These are phyloP conservation scores for Capsella bursapastoris DNA, from an alignment of 345 rosid genomes.

Conservation along the genomic window DNA sequence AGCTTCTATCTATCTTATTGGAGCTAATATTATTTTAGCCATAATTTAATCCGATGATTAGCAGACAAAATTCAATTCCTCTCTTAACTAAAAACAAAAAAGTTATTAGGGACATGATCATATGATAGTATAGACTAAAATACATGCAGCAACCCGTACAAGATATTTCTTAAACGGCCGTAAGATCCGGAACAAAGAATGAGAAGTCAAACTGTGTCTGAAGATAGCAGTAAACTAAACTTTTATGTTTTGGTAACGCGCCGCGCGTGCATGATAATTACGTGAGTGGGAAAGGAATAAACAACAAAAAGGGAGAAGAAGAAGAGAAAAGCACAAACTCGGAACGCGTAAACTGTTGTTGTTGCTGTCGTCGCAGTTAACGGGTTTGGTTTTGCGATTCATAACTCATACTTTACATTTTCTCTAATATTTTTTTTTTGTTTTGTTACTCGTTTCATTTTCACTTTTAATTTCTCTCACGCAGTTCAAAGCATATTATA, in stretches of 20 bases:
- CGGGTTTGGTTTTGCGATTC: slow-evolving; percentile 23
- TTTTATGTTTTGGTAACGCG: background rate
- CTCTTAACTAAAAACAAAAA: too few relatives aligned
- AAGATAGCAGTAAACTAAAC: background rate
- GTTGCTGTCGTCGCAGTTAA: slow-evolving; percentile 35
- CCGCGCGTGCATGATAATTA: background rate
- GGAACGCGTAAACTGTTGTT: slow-evolving; percentile 30
- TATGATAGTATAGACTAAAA: too few relatives aligned
- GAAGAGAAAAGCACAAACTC: slow-evolving; percentile 27
- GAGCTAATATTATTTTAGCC: background rate
- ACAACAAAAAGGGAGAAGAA: background rate
- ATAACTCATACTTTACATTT: background rate
- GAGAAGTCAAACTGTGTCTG: background rate
- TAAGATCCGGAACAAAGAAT: slow-evolving; percentile 24
- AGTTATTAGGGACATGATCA: too few relatives aligned
- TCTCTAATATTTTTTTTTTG: background rate
- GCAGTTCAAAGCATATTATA: background rate
- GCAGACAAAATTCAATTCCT: background rate
- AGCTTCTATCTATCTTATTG: slow-evolving; percentile 14
- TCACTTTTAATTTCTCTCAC: background rate
- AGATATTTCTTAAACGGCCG: background rate
- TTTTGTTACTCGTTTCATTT: background rate
- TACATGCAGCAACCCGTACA: background rate
- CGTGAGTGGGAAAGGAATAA: slow-evolving; percentile 33
- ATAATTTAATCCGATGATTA: background rate